Percentiles rank a stretch among this genome's conserved stretches.
Conservation (phyloP, 2,329 filamentous ascomycete species). For the Phialocephala subalpina region DNA sequence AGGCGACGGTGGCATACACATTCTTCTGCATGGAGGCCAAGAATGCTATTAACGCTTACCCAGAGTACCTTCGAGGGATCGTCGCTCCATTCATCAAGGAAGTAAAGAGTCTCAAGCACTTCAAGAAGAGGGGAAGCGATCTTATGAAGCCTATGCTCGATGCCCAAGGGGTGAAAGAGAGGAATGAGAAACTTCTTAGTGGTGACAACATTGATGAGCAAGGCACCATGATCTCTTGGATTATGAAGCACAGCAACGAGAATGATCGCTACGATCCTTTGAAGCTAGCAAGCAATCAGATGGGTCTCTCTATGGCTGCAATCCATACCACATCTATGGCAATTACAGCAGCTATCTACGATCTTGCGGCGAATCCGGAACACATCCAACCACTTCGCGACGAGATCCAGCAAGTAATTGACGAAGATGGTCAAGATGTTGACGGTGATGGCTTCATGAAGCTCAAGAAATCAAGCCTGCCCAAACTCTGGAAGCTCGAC, state of each 20-base stretch:
- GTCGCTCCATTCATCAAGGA: constrained; percentile 26
- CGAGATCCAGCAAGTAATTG: constrained; percentile 38
- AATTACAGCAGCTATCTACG: constrained; percentile 58
- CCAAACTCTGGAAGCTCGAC: constrained; percentile 47
- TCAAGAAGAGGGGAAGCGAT: constrained; percentile 22
- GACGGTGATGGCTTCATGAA: constrained; percentile 51
- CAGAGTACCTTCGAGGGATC: constrained; percentile 20
- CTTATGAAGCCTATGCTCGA: constrained; percentile 31
- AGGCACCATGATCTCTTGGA: constrained; percentile 31
- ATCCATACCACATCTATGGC: constrained; percentile 60
- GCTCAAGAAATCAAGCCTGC: constrained; percentile 40
- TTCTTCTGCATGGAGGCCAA: constrained; percentile 17
- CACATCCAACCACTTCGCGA: constrained; percentile 42
- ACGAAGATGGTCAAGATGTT: constrained; percentile 55
- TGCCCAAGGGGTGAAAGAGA: constrained; percentile 12
- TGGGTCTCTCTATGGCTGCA: constrained; percentile 53
- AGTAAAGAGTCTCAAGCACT: constrained; percentile 25
- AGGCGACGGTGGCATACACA: constrained; percentile 23
- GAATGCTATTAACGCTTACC: constrained; percentile 23
- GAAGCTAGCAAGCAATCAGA: constrained; percentile 34
- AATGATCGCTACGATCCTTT: constrained; percentile 13
- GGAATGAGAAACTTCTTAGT: constrained; percentile 10
- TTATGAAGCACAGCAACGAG: constrained; percentile 28
- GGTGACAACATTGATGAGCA: constrained; percentile 27
- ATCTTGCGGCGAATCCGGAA: constrained; percentile 58